Percentiles rank a stretch among this genome's conserved stretches.
Conservation (phyloP, 2,329 filamentous ascomycete species). For the Pseudogymnoascus sp. region DNA sequence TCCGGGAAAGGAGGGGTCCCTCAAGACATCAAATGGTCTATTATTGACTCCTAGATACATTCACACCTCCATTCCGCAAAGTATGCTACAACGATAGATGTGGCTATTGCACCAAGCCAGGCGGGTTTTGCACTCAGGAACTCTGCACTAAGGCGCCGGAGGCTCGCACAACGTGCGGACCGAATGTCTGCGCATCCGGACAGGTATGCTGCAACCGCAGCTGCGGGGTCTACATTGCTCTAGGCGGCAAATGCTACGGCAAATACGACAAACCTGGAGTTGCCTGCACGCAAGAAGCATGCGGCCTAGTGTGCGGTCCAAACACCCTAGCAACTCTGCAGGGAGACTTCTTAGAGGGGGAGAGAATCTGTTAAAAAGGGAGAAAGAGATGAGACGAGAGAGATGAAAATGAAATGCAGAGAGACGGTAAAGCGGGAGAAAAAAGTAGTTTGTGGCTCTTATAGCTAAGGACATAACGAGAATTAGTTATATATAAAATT, state of each 20-base stretch:
- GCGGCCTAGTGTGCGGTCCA: slow-evolving; percentile 2
- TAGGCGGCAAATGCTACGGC: slow-evolving; percentile 7
- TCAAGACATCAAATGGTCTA: no score
- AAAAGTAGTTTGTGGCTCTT: not conserved
- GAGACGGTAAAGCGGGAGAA: not conserved
- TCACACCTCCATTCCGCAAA: not conserved
- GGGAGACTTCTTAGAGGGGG: not conserved
- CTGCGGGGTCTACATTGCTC: not conserved
- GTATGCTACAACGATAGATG: not conserved
- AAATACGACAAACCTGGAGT: slow-evolving; percentile 14
- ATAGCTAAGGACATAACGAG: not conserved
- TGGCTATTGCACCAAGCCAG: not conserved
- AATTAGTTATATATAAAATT: not conserved
- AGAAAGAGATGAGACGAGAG: not conserved
- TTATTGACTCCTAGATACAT: no score
- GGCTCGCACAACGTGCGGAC: not conserved
- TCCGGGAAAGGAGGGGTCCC: no score
- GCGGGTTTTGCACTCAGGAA: not conserved
- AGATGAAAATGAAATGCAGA: not conserved
- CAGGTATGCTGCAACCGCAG: not conserved
- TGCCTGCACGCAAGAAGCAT: slow-evolving; percentile 14
- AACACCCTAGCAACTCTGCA: not conserved
- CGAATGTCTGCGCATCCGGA: not conserved
- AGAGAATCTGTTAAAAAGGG: not conserved
- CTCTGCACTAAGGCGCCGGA: not conserved